Base-by-base conservation (phyloP, 768 basidiomycete species). In the Podaxis sp. region DNA sequence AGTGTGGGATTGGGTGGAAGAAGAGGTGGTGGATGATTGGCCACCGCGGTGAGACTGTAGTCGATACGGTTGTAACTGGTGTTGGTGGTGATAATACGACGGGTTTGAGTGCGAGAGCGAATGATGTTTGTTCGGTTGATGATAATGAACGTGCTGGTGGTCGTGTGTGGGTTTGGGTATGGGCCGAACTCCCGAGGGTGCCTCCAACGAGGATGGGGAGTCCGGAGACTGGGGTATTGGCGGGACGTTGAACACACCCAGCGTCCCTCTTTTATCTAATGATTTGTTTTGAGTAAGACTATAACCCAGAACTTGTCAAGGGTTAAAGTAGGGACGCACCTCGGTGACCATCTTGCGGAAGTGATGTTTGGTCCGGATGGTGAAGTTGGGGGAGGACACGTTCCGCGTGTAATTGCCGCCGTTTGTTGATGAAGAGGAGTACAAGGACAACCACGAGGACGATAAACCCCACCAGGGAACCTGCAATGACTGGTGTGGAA, bases 401-500 rank as follows among this genome's bases (percentile, higher is more conserved):
- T 23, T 46, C 51, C 13, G 42, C 28, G 35, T 18, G 52, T 25
- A 61, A 52, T 21, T 35, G 44, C 14, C 51, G 27, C 21, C 59
- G 59, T 36, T 48, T 61, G 5, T 37, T 18, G 3, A 61, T 23
- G 2, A 61, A 44, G 46, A 48, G 11, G 32, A 55, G n/a, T 6
- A 46, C 55, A 16, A 54, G 3, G 5, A 54, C 23, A n/a, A 50
- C 59, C 0, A 54, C 9, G 10, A 61, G 44, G 18, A 55, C 51
- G 14, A 61, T 54, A 14, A 27, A 36, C 1, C 59, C 59, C 6
- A 18, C 32, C 14, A 61, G 59, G 0, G 59, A 48, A 13, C 59
- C 59, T 5, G 59, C 59, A 18, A 61, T 61, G 5, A 61, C 42
- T 5, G 59, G 53, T 5, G 53, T 55, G 11, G 51, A 14, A n/a